Conservation (phyloP, 2,329 filamentous ascomycete genomes). For the Botrytis tulipae region DNA sequence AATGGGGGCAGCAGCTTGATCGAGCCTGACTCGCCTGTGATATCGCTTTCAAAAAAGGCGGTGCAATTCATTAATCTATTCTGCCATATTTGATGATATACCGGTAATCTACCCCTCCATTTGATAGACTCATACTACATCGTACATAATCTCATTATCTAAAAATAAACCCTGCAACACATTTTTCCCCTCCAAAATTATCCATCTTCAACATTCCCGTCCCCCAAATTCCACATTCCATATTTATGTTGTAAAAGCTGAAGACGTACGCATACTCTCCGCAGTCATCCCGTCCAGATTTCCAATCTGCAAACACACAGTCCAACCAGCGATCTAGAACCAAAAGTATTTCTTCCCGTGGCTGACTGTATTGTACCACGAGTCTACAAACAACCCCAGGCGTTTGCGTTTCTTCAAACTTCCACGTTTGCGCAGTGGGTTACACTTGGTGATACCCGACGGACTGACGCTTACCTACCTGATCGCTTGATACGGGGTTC, state of each 20-base stretch:
- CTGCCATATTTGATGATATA: background rate
- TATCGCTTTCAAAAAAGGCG: background rate
- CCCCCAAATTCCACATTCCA: background rate
- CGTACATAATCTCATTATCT: background rate
- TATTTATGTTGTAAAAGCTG: background rate
- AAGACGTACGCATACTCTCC: background rate
- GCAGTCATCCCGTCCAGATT: background rate
- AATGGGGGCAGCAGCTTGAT: background rate
- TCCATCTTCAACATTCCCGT: too few relatives aligned
- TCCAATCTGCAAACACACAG: background rate
- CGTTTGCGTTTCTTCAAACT: background rate
- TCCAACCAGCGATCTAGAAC: background rate
- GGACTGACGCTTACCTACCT: slow-evolving; percentile 1
- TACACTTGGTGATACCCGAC: background rate
- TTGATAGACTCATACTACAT: background rate
- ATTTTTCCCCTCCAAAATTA: background rate
- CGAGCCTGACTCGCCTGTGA: background rate
- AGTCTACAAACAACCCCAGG: background rate
- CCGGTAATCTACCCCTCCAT: background rate
- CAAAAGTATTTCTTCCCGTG: background rate
- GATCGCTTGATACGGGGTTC: background rate
- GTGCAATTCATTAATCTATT: background rate
- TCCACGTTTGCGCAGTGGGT: background rate
- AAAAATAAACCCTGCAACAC: slow-evolving; percentile 12
- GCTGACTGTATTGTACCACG: background rate